These are phyloP conservation scores for Myriosclerotinia duriaeana DNA, from an alignment of 2,329 filamentous ascomycete species.

Conservation along the genomic window DNA sequence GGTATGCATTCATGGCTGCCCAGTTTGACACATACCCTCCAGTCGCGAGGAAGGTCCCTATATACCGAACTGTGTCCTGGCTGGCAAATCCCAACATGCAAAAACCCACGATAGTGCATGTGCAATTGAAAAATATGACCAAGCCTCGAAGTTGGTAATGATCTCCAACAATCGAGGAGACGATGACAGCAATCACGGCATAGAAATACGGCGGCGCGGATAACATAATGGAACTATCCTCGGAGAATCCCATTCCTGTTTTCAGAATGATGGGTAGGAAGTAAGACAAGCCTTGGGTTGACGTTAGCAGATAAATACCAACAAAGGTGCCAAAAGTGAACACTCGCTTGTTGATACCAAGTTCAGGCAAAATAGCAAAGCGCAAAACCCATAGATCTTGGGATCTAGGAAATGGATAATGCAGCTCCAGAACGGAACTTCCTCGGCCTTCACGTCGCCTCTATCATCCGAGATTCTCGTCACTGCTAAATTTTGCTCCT, in stretches of 20 bases:
- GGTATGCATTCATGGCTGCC: slow-evolving; percentile 75
- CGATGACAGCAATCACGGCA: slow-evolving; percentile 49
- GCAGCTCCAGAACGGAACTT: slow-evolving; percentile 61
- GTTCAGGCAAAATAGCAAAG: slow-evolving; percentile 66
- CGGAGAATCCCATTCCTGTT: slow-evolving; percentile 55
- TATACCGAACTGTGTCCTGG: slow-evolving; percentile 37
- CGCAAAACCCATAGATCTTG: slow-evolving; percentile 62
- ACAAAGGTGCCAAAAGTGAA: background rate
- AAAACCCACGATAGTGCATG: slow-evolving; percentile 37
- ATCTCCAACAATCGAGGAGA: slow-evolving; percentile 58
- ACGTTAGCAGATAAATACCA: background rate
- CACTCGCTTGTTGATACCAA: slow-evolving; percentile 60
- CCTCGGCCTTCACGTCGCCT: slow-evolving; percentile 51
- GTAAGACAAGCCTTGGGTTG: slow-evolving; percentile 61
- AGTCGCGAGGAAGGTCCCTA: slow-evolving; percentile 49
- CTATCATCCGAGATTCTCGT: slow-evolving; percentile 57
- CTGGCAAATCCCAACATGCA: slow-evolving; percentile 38
- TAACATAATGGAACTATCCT: slow-evolving; percentile 54
- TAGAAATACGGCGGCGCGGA: slow-evolving; percentile 54
- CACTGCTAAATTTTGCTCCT: slow-evolving; percentile 49
- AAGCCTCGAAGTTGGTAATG: slow-evolving; percentile 47
- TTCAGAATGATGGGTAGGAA: slow-evolving; percentile 75
- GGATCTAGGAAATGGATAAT: slow-evolving; percentile 51
- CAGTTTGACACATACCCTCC: slow-evolving; percentile 77
- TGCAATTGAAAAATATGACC: slow-evolving; percentile 39